Evolutionary conservation across 176 grass and related monocot genomes (phyloP), one percentile per base, ranked within the genome.

Genomic region (Melocanna baccifera): DNA sequence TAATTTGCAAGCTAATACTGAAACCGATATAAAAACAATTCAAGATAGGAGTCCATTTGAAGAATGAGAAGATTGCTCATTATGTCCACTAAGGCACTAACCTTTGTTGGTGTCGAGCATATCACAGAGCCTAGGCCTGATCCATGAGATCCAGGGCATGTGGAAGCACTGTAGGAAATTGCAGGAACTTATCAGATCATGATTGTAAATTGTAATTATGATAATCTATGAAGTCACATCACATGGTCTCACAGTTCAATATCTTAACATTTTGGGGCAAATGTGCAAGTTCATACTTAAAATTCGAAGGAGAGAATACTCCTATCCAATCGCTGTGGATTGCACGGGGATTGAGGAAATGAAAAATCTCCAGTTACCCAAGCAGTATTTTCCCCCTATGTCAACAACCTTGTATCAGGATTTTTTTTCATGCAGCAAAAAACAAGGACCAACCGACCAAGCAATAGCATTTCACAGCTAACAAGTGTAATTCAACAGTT

Each of bases 71-170:
- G 14, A 63, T 62, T 4, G 20, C 12, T 45, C 7, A 20, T 16
- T 23, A 26, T 69, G 61, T 80, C 1, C n/a, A n/a, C n/a, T n/a
- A n/a, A n/a, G n/a, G n/a, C 9, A 69, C 79, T 43, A 41, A 94
- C 95, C 91, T 98, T 98, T 78, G 95, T 87, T 18, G 95, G 95
- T 23, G 95, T 84, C 1, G 90, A 90, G 81, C 95, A 98, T 57
- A 98, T 91, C 8, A 83, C 51, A 42, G 95, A 92, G 41, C 82
- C 84, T 55, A 76, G 75, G 10, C 73, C 90, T 80, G 83, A 80
- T 6, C 57, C 71, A 50, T 85, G 69, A 62, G 86, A 76, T 80
- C 65, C 70, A 22, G 79, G 84, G 80, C 95, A 98, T 1, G 81
- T 85, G 6, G 95, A 95, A 43, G 72, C 66, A 9, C 95, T 98